Base-by-base conservation (phyloP, 768 basidiomycete genomes). In the Dictyophora rubrovolvata region DNA sequence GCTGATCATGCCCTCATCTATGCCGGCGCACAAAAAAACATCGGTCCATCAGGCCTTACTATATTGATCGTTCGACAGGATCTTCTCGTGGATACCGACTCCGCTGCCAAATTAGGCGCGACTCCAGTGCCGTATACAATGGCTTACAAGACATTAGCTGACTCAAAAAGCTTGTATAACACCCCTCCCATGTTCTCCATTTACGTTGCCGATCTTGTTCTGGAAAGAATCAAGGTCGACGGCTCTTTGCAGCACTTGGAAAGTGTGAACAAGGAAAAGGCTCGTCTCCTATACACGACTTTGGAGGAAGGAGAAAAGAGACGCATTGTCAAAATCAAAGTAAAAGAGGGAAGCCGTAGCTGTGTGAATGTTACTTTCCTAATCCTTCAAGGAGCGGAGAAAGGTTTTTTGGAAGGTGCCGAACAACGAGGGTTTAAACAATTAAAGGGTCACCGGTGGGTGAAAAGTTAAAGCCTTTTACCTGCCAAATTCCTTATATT, bases 21-120 rank as follows among this genome's bases (percentile, higher is more conserved):
- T 69, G 96, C 94, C 7, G 96, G 96, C 51, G 96, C 89, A 21
- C 96, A 99, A 74, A 99, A 99, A 78, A 99, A 99, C 71, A 75
- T 98, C 54, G 94, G 95, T 8, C 96, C 96, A 1, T 86, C 96
- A 0, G 96, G 96, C 1, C 75, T 96, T 21, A 93, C 92, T 14
- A 81, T 99, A 70, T 75, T 94, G 65, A 96, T 99, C 73, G 90
- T 97, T 20, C 83, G 90, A n/a, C 83, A 95, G 60, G 93, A 96
- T 73, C 87, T 94, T 69, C 76, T 97, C 67, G 92, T 94, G 67
- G 91, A 89, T 68, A 86, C 90, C 52, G 87, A 93, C 65, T 84
- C 83, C 1, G 87, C 90, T 0, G 80, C 83, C 14, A 76, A 74
- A 66, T 76, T 89, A 59, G 89, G 91, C 21, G 86, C 86, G 1